Conservation (phyloP, 2,329 filamentous ascomycete genomes). For the Penicillium griseofulvum region DNA sequence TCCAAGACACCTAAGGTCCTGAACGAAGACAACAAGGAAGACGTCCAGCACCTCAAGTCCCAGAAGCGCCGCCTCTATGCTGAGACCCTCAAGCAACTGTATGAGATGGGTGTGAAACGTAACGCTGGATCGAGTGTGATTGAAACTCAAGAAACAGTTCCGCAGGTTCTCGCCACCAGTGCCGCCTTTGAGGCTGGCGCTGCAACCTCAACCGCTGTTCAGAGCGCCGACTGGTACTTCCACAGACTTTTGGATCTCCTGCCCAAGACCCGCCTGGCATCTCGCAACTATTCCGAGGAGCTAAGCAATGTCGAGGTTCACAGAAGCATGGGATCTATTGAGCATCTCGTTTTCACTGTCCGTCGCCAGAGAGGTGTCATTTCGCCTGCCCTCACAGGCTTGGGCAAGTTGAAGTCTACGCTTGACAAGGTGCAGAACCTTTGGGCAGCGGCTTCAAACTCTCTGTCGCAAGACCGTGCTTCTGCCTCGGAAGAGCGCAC, state of each 20-base stretch:
- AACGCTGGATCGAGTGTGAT: conserved; percentile 76
- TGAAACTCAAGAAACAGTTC: conserved; percentile 68
- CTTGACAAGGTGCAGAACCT: conserved; percentile 34
- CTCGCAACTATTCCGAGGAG: conserved; percentile 77
- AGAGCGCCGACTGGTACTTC: conserved; percentile 67
- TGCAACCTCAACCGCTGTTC: conserved; percentile 21
- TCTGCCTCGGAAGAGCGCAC: conserved; percentile 18
- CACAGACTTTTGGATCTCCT: conserved; percentile 75
- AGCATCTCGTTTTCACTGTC: conserved; percentile 67
- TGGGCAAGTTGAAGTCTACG: conserved; percentile 31
- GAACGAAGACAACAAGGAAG: conserved; percentile 80
- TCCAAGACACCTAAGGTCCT: conserved; percentile 78
- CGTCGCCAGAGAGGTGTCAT: conserved; percentile 41
- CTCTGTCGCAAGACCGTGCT: conserved; percentile 23
- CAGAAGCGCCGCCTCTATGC: conserved; percentile 88
- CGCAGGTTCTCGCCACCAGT: conserved; percentile 64
- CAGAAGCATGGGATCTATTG: conserved; percentile 79
- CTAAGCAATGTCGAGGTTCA: conserved; percentile 75
- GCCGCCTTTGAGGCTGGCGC: conserved; percentile 35
- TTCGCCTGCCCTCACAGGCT: conserved; percentile 30
- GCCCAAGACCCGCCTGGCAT: conserved; percentile 63
- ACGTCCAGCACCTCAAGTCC: conserved; percentile 84
- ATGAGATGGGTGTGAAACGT: conserved; percentile 83
- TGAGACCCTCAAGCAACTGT: conserved; percentile 77
- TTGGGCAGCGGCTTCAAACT: conserved; percentile 28